Evolutionary conservation across 257 asterid species (phyloP).

Genomic region (Sherardia arvensis): DNA sequence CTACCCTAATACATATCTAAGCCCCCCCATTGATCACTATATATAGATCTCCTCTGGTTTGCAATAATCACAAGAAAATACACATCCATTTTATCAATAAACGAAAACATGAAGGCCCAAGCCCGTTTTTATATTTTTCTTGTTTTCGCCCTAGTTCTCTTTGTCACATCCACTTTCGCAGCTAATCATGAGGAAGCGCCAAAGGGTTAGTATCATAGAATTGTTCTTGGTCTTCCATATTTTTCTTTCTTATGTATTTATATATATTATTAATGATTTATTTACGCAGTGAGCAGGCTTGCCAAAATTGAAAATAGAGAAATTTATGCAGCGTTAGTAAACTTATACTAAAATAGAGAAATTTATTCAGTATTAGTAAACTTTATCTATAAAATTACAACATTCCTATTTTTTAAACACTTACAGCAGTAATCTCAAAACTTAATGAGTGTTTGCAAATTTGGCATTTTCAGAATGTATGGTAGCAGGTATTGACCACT

Average conservation of each 20-base stretch:
- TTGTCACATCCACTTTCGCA: constrained; percentile 1
- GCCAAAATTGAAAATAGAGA: no score
- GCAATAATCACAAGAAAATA: neutral
- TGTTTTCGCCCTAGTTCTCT: neutral
- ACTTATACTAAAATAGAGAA: no score
- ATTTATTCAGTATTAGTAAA: no score
- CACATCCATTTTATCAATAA: neutral
- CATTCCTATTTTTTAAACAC: no score
- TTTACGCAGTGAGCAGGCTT: neutral
- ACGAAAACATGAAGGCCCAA: constrained; percentile 11
- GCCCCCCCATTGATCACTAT: neutral
- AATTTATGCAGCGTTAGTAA: no score
- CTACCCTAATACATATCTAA: neutral
- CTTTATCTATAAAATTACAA: no score
- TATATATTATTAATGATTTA: neutral
- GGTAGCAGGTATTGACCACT: no score
- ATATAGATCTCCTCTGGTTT: neutral
- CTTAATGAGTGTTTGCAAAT: no score
- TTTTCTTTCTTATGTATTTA: neutral
- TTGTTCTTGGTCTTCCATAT: neutral
- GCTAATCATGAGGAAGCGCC: neutral
- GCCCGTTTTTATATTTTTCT: neutral
- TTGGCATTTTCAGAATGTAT: no score
- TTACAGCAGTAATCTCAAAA: no score
- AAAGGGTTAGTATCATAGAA: constrained; percentile 1